phyloP scores from a whole-genome alignment of 1,284 basidiomycete genomes.

The Grifola frondosa region DNA sequence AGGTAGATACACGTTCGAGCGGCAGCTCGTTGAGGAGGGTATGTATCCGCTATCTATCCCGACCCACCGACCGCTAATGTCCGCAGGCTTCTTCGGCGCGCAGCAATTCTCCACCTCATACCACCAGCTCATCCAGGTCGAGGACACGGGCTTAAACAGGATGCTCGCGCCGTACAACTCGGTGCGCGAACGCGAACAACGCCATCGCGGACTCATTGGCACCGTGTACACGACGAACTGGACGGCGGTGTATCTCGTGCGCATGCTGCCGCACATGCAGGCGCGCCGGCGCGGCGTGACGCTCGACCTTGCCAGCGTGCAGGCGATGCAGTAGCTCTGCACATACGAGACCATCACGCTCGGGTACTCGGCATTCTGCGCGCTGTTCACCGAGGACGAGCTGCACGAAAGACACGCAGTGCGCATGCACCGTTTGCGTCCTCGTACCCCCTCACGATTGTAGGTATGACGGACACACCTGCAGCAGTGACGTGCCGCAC shows the following conservation, averaged over 20 bases:
- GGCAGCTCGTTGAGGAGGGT: too few species aligned
- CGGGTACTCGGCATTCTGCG: constrained; percentile 54
- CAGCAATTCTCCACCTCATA: constrained; percentile 46
- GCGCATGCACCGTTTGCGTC: too few species aligned
- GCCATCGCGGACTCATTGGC: too few species aligned
- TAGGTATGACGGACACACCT: too few species aligned
- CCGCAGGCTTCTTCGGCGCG: constrained; percentile 62
- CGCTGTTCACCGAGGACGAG: constrained; percentile 64
- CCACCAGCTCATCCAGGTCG: constrained; percentile 52
- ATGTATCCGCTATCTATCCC: too few species aligned
- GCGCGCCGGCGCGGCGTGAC: constrained; percentile 48
- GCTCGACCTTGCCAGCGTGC: constrained; percentile 45
- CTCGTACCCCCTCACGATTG: too few species aligned
- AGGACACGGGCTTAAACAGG: constrained; percentile 51
- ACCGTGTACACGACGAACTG: constrained; percentile 38
- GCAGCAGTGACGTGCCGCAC: too few species aligned
- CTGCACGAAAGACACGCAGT: too few species aligned
- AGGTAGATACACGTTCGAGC: too few species aligned
- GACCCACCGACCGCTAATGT: too few species aligned
- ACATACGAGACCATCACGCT: constrained; percentile 70
- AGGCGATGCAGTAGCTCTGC: constrained; percentile 51
- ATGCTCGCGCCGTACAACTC: constrained; percentile 54
- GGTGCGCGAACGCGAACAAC: too few species aligned
- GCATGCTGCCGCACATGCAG: constrained; percentile 49
- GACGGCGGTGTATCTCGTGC: constrained; percentile 53